Percentiles rank a stretch among this genome's conserved stretches.
These are phyloP conservation scores for Lachancea kluyveri DNA, from an alignment of 805 yeast species.

Conservation along the genomic window DNA sequence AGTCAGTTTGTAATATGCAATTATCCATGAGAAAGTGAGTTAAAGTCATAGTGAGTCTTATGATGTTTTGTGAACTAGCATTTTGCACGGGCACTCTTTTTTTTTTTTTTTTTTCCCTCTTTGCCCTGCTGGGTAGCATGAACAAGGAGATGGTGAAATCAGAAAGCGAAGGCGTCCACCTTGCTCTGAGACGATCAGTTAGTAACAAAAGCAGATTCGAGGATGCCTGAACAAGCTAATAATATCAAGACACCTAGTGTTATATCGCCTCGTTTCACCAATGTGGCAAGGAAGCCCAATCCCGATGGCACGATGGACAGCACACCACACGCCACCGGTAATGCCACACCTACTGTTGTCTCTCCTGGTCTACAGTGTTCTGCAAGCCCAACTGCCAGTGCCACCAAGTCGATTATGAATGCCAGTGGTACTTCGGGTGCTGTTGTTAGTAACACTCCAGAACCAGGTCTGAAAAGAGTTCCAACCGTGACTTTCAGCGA, in stretches of 20 bases:
- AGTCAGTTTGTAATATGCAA: no score
- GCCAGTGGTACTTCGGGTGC: conserved; percentile 30
- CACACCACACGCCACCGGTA: conserved; percentile 1
- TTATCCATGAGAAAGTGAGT: no score
- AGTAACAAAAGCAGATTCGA: no score
- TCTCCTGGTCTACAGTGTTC: conserved; percentile 16
- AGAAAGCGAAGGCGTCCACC: no score
- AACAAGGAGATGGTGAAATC: no score
- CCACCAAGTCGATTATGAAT: conserved; percentile 30
- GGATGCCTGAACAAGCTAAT: conserved; percentile 11
- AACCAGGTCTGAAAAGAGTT: conserved; percentile 26
- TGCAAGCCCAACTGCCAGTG: conserved; percentile 21
- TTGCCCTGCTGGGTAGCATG: no score
- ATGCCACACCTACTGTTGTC: conserved; percentile 6
- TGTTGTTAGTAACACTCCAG: conserved; percentile 29
- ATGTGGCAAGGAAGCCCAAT: conserved; percentile 15
- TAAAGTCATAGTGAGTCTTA: no score
- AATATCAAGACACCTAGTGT: conserved; percentile 13
- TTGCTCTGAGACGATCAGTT: no score
- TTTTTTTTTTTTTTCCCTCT: no score
- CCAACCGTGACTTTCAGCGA: conserved; percentile 29
- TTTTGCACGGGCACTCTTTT: no score
- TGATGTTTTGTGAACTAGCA: no score
- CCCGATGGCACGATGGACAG: conserved; percentile 19
- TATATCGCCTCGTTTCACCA: conserved; percentile 15